Percentiles rank a stretch among this genome's conserved stretches.
Evolutionary conservation across 768 basidiomycete genomes (phyloP).

Genomic region (Xerocomellus amylosporus): DNA sequence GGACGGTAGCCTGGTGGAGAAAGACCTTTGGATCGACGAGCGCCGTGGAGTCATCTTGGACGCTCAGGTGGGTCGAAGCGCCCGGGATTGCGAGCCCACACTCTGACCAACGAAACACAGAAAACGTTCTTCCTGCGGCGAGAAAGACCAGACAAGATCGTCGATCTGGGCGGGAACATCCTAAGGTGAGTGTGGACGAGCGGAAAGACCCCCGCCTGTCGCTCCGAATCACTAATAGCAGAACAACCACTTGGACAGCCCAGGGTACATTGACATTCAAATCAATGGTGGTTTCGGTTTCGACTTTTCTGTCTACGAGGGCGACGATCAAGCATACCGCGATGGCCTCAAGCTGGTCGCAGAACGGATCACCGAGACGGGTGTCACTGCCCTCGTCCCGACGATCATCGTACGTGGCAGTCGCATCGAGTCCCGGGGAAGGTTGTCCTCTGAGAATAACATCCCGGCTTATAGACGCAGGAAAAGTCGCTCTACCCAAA

Average conservation of each 20-base stretch:
- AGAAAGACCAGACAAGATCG: conserved; percentile 57
- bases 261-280: conserved; percentile 84
- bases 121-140: conserved; percentile 63
- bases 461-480: conserved; percentile 55
- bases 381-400: conserved; percentile 74
- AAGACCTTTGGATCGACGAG: conserved; percentile 83
- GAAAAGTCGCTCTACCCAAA: conserved; percentile 72
- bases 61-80: conserved; percentile 51
- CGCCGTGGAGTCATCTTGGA: conserved; percentile 70
- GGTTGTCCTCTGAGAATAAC: not conserved
- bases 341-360: conserved; percentile 68
- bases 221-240: conserved; percentile 8
- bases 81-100: not conserved
- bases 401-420: conserved; percentile 62
- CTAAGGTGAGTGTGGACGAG: conserved; percentile 48
- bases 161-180: conserved; percentile 76
- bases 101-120: conserved; percentile 34
- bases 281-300: conserved; percentile 89
- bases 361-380: conserved; percentile 78
- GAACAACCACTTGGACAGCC: conserved; percentile 42
- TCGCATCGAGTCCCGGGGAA: not conserved
- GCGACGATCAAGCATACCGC: conserved; percentile 64
- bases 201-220: too few relatives aligned
- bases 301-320: conserved; percentile 82
- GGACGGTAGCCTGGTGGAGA: conserved; percentile 70